A percentile compares a stretch with the other conserved stretches of the same genome.
These are phyloP conservation scores for Vicia sativa DNA, from an alignment of 306 rosid genomes.

Conservation along the genomic window DNA sequence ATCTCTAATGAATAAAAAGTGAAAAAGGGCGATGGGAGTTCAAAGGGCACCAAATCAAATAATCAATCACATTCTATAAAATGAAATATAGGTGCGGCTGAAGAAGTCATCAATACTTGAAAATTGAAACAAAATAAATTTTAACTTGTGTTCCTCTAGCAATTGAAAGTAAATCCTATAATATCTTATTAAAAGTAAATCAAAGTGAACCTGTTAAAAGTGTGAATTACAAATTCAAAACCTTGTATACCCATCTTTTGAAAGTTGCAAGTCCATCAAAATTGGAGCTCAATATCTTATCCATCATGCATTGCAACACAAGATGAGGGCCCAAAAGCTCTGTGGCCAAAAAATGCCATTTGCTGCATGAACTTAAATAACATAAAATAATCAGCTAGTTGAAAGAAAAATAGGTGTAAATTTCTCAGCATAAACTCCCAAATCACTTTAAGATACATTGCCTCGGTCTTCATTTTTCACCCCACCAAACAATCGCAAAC, in stretches of 20 bases:
- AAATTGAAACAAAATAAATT: conserved; percentile 13
- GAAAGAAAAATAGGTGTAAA: not conserved
- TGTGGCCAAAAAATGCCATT: conserved; percentile 22
- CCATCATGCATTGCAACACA: conserved; percentile 37
- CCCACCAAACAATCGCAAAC: conserved; percentile 80
- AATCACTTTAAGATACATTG: conserved; percentile 30
- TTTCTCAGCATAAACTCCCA: conserved; percentile 34
- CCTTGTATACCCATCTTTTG: conserved; percentile 24
- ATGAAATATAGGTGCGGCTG: not conserved
- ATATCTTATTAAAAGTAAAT: conserved; percentile 29
- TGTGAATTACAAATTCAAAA: conserved; percentile 34
- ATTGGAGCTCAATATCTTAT: conserved; percentile 34
- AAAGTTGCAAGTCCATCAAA: no score
- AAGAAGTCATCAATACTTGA: conserved; percentile 9
- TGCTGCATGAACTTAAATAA: conserved; percentile 35
- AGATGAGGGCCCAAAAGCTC: conserved; percentile 34
- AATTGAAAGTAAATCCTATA: conserved; percentile 26
- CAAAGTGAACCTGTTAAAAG: conserved; percentile 15
- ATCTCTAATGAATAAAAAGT: not conserved
- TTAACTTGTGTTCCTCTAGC: conserved; percentile 2
- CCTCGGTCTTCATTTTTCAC: conserved; percentile 37
- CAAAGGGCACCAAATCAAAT: not conserved
- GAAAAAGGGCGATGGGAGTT: not conserved
- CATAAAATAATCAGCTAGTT: conserved; percentile 30
- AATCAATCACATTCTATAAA: not conserved